A percentile compares a stretch with the other conserved stretches of the same genome.
These are phyloP conservation scores for Yarrowia alimentaria DNA, from an alignment of 805 yeast genomes.

Conservation along the genomic window DNA sequence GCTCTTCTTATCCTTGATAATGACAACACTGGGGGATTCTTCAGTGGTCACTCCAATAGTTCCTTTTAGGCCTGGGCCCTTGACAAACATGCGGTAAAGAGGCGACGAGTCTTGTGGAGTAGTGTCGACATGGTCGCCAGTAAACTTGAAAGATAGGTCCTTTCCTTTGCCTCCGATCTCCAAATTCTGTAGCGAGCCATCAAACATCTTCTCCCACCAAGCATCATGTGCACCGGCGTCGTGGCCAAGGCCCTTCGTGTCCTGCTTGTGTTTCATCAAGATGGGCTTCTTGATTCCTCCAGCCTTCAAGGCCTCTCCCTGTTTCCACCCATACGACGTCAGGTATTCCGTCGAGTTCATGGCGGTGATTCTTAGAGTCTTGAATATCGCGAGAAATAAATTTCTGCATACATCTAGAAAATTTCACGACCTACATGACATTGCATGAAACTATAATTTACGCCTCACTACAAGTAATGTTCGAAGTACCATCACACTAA, in stretches of 20 bases:
- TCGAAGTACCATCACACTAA: too few species aligned
- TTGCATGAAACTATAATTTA: slow-evolving; percentile 3
- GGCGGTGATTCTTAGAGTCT: neutral
- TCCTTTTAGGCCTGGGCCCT: slow-evolving; percentile 82
- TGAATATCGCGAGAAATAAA: neutral
- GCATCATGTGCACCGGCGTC: slow-evolving; percentile 70
- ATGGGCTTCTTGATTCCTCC: slow-evolving; percentile 87
- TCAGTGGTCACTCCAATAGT: slow-evolving; percentile 43
- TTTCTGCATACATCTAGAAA: neutral
- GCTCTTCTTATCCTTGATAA: slow-evolving; percentile 20
- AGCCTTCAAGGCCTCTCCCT: slow-evolving; percentile 76
- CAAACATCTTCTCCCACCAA: slow-evolving; percentile 97
- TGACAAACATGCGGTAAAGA: slow-evolving; percentile 78
- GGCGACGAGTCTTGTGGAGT: slow-evolving; percentile 59
- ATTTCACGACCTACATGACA: slow-evolving; percentile 1
- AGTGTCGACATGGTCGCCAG: slow-evolving; percentile 48
- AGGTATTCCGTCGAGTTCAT: slow-evolving; percentile 80
- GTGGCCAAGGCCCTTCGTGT: slow-evolving; percentile 87
- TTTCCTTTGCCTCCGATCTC: slow-evolving; percentile 49
- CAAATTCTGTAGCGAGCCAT: slow-evolving; percentile 80
- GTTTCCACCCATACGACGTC: slow-evolving; percentile 82
- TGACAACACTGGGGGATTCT: slow-evolving; percentile 1
- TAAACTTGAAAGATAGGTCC: slow-evolving; percentile 54
- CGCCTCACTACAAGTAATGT: too few species aligned
- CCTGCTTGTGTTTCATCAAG: slow-evolving; percentile 84